Base-by-base conservation (phyloP, 805 yeast species). In the Saccharomycopsis olivae region DNA sequence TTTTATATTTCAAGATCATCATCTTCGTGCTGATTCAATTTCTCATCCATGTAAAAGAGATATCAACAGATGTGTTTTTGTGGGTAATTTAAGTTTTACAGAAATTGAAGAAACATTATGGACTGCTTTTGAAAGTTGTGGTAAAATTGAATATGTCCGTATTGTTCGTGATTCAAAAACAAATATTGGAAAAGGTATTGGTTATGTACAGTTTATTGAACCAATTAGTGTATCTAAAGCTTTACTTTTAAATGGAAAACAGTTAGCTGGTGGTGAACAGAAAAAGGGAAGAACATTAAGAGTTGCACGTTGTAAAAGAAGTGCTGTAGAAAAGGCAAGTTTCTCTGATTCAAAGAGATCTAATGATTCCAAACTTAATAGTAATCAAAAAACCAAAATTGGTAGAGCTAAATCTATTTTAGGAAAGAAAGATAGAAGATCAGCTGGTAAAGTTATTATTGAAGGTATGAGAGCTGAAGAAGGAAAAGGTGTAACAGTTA, bases 121-220 rank as follows among this genome's bases (percentile, higher is more conserved):
- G 94, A 69, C 66, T 39, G 85, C 79, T 57, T 92, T 92, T 62
- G 67, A 65, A 46, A 47, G 55, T 6, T 66, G 77, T 47, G 85
- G 84, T 20, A 62, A 65, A 20, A 81, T 92, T 40, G 95, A 87
- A 57, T 79, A 82, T 47, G 96, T 92, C 24, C 74, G 99, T 58
- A 71, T 92, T 35, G 73, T 92, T 25, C 75, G 99, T 56, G 99
- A 92, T 57, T 63, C 94, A 14, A 85, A 85, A 62, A 89, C 96
- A 17, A 89, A 92, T 53, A 67, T 89, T 44, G 99, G 98, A 48
- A 92, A 92, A 62, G 99, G 99, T 4, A 88, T 92, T 63, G 98
- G 95, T 4, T 84, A 88, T 56, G 87, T 92, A 27, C 97, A 89
- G 59, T 92, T 88, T 64, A 71, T 68, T 46, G 89, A 83, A 52